Evolutionary conservation across 176 grass and related monocot genomes (phyloP), one percentile per base, ranked within the genome.

Genomic region (Hyparrhenia diplandra): DNA sequence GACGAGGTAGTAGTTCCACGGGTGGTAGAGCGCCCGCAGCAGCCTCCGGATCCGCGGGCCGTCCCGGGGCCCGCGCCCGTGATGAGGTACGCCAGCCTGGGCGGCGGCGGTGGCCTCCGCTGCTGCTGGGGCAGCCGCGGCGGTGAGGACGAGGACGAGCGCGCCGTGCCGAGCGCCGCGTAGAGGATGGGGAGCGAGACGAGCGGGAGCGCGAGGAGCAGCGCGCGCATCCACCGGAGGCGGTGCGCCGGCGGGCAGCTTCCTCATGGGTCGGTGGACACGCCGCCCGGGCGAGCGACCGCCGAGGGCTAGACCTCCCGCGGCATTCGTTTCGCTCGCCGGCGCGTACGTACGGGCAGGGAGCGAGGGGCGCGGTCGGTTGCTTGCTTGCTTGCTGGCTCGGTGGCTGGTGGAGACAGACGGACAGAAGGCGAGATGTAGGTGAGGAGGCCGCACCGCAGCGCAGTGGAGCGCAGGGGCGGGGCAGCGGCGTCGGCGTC

Each of bases 1-100:
- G 64, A 98, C 69, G 55, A 98, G 78, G 78, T 98, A 98, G 85
- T 64, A 93, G 72, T 98, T 98, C 96, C 92, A 89, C 11, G 96
- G 96, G 60, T 98, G 96, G 88, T 98, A 98, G 54, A 89, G 72
- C 52, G 90, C 96, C 79, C 71, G 78, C 41, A 98, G 83, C 58
- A 95, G 75, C 80, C 96, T 49, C 76, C 77, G 87, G 84, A 98
- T 78, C 79, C 92, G 88, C 80, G 74, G 75, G 60, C 83, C 90
- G 73, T 98, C 96, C 96, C 92, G 59, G 75, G 12, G 36, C 78
- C 76, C 4, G 78, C 64, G 71, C 90, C 88, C 37, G 96, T 88
- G 20, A 98, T 86, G 63, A 98, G 78, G 84, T 95, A 98, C 51
- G 96, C 96, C 25, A 98, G 74, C 71, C 92, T 87, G n/a, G n/a